A percentile compares a stretch with the other conserved stretches of the same genome.
phyloP scores from a whole-genome alignment of 768 basidiomycete genomes.

The Tricholoma hemisulphureum region DNA sequence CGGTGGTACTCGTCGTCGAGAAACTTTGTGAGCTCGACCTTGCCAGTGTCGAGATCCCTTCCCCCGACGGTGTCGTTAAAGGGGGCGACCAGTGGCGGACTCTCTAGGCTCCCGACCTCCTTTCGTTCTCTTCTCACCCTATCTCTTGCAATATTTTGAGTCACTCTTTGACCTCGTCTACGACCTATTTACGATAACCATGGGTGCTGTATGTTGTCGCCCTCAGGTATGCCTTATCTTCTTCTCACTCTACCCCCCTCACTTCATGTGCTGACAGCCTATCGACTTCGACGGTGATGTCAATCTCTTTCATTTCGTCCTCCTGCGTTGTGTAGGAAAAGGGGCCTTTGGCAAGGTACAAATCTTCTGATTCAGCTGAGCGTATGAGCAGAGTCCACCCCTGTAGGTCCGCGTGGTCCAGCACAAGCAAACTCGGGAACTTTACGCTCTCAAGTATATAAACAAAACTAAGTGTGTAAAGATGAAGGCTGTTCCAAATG shows the following conservation, averaged over 20 bases:
- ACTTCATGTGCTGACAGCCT: slow-evolving; percentile 49
- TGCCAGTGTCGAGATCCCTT: neutral
- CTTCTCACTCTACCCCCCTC: neutral
- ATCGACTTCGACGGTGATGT: slow-evolving; percentile 95
- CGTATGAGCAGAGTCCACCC: neutral
- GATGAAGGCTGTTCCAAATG: slow-evolving; percentile 97
- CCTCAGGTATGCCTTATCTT: slow-evolving; percentile 59
- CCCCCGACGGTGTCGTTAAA: neutral
- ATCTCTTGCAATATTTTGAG: slow-evolving; percentile 1
- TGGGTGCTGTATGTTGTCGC: slow-evolving; percentile 87
- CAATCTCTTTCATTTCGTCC: slow-evolving; percentile 95
- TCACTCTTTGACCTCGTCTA: slow-evolving; percentile 12
- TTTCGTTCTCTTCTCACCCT: neutral
- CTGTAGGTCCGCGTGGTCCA: slow-evolving; percentile 95
- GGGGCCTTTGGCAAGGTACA: slow-evolving; percentile 97
- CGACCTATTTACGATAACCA: slow-evolving; percentile 37
- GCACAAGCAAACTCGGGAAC: slow-evolving; percentile 95
- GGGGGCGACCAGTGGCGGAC: neutral
- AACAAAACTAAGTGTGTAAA: slow-evolving; percentile 97
- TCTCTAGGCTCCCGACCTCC: slow-evolving; percentile 12
- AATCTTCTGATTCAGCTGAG: neutral
- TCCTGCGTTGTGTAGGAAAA: slow-evolving; percentile 95
- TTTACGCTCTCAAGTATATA: slow-evolving; percentile 99
- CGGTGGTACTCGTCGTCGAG: too few species aligned
- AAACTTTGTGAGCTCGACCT: neutral